Conservation (phyloP, 257 asterid genomes). For the Solanum sejunctum region DNA sequence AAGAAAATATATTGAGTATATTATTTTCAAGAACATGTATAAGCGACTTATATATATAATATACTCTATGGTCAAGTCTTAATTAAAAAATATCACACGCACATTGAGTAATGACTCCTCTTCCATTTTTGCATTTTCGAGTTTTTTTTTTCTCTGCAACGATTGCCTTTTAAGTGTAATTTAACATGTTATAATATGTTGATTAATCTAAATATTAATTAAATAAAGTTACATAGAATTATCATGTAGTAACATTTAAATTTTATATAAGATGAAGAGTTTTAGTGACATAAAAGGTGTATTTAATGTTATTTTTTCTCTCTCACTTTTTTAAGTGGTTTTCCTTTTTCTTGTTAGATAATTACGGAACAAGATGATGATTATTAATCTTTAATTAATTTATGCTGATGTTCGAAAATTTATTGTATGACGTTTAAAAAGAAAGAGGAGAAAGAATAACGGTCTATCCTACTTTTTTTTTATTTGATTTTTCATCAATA, state of each 20-base stretch:
- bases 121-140: background rate
- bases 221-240: background rate
- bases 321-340: background rate
- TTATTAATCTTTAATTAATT: background rate
- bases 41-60: background rate
- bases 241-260: background rate
- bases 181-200: background rate
- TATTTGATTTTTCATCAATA: too few relatives aligned
- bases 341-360: background rate
- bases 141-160: background rate
- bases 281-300: background rate
- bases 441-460: background rate
- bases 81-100: background rate
- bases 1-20: background rate
- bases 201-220: background rate
- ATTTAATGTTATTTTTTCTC: background rate
- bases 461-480: too few relatives aligned
- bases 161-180: background rate
- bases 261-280: background rate
- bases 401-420: background rate
- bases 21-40: background rate
- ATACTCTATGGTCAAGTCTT: background rate
- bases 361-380: background rate
- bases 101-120: background rate
- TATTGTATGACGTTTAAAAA: rapidly evolving